A percentile compares a stretch with the other conserved stretches of the same genome.
phyloP scores from a whole-genome alignment of 768 basidiomycete species.

The Kwoniella botswanensis region DNA sequence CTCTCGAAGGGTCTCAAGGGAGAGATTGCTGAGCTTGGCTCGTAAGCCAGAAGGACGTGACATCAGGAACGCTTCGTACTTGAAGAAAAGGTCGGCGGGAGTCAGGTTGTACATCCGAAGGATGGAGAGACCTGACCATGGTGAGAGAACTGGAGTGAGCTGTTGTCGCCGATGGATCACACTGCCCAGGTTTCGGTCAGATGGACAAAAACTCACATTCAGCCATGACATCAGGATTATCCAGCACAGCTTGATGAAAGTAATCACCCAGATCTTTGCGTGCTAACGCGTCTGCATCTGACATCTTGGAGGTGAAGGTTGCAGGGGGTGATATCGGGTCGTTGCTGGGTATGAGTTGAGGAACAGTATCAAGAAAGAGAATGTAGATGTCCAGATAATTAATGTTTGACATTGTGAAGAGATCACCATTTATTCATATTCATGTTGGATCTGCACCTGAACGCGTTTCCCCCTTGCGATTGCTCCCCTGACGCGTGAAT shows the following conservation, averaged over 20 bases:
- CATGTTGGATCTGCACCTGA: background rate
- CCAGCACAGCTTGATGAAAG: slow-evolving; percentile 48
- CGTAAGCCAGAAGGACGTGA: slow-evolving; percentile 49
- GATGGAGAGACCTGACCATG: slow-evolving; percentile 58
- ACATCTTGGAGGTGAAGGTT: background rate
- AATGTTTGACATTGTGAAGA: too few relatives aligned
- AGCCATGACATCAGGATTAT: slow-evolving; percentile 56
- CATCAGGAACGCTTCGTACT: slow-evolving; percentile 61
- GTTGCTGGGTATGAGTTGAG: too few relatives aligned
- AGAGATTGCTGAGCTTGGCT: slow-evolving; percentile 46
- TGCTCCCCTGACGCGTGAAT: too few relatives aligned
- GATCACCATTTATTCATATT: background rate
- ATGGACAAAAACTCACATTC: slow-evolving; percentile 52
- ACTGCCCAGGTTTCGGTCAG: too few relatives aligned
- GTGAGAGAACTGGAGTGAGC: slow-evolving; percentile 8
- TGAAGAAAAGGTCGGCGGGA: slow-evolving; percentile 60
- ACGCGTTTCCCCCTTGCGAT: too few relatives aligned
- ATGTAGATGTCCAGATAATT: too few relatives aligned
- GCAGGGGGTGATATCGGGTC: background rate
- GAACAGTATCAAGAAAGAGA: too few relatives aligned
- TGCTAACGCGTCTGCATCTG: background rate
- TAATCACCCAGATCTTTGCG: slow-evolving; percentile 44
- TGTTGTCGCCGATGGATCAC: too few relatives aligned
- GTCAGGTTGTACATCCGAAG: slow-evolving; percentile 59
- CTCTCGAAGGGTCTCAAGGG: slow-evolving; percentile 54